These are phyloP conservation scores for Malus hybrid DNA, from an alignment of 331 rosid genomes.

Conservation along the genomic window DNA sequence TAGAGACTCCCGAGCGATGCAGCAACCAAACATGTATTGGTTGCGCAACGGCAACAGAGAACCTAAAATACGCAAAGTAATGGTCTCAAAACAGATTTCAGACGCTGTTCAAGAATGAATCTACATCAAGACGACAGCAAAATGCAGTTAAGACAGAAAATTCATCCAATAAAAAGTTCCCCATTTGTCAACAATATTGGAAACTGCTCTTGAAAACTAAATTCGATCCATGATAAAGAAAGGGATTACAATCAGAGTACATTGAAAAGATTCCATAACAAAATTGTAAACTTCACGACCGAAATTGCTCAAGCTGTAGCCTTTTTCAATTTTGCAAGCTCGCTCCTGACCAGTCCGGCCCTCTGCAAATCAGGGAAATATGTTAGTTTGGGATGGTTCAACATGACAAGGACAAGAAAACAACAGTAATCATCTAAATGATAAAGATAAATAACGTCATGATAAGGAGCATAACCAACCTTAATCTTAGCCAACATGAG, in stretches of 20 bases:
- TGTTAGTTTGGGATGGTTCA: neutral
- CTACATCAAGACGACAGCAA: neutral
- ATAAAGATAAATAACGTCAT: neutral
- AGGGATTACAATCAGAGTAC: neutral
- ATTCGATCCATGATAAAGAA: neutral
- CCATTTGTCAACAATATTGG: neutral
- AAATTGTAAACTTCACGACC: constrained; percentile 24
- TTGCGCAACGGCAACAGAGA: too few relatives aligned
- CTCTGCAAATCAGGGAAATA: constrained; percentile 31
- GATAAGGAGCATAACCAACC: constrained; percentile 12
- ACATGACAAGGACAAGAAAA: too few relatives aligned
- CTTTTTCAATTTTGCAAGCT: constrained; percentile 53
- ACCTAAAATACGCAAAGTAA: too few relatives aligned
- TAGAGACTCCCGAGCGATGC: too few relatives aligned
- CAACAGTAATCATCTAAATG: neutral
- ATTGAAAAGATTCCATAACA: constrained; percentile 18
- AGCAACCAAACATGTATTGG: too few relatives aligned
- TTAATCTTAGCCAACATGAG: constrained; percentile 55
- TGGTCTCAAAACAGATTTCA: neutral
- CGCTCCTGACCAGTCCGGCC: constrained; percentile 59
- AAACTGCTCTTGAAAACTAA: neutral
- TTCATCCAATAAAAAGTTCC: neutral
- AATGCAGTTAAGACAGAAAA: neutral
- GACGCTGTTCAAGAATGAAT: neutral
- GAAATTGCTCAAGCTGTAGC: constrained; percentile 22